Conservation (phyloP, 2,329 filamentous ascomycete genomes). For the Venturia asperata region DNA sequence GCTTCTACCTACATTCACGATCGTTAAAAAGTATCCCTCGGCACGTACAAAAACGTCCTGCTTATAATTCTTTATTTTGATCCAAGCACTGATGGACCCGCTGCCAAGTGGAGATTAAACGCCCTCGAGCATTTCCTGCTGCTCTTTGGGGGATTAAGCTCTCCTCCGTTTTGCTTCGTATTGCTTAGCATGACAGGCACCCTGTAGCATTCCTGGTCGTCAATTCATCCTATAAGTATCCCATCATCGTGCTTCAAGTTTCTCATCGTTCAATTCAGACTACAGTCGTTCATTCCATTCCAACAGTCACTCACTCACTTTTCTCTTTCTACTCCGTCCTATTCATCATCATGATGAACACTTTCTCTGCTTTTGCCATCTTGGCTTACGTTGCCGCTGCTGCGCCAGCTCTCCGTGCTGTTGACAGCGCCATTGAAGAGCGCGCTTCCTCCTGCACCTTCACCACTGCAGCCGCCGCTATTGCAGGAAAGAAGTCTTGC, state of each 20-base stretch:
- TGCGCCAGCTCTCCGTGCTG: not conserved
- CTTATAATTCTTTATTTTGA: not conserved
- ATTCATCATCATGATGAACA: constrained; percentile 11
- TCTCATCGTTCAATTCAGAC: not conserved
- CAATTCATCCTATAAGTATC: not conserved
- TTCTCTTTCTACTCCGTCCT: not conserved
- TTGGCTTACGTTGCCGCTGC: constrained; percentile 2
- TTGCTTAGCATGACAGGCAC: not conserved
- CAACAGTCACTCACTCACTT: constrained; percentile 5
- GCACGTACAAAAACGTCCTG: not conserved
- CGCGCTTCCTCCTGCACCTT: constrained; percentile 16
- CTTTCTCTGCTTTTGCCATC: constrained; percentile 4
- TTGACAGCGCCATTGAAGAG: constrained; percentile 7
- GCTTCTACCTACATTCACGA: not conserved
- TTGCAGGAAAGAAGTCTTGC: constrained; percentile 24
- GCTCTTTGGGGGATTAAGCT: not conserved
- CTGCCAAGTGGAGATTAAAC: not conserved
- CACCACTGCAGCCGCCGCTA: constrained; percentile 8
- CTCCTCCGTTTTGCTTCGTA: not conserved
- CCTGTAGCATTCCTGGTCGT: not conserved
- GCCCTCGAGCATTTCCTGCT: not conserved
- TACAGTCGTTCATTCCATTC: constrained; percentile 12
- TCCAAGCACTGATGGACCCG: not conserved
- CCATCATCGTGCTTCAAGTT: not conserved
- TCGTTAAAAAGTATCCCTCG: not conserved